Conservation (phyloP, 2,329 filamentous ascomycete species). For the Diaporthe vexans region DNA sequence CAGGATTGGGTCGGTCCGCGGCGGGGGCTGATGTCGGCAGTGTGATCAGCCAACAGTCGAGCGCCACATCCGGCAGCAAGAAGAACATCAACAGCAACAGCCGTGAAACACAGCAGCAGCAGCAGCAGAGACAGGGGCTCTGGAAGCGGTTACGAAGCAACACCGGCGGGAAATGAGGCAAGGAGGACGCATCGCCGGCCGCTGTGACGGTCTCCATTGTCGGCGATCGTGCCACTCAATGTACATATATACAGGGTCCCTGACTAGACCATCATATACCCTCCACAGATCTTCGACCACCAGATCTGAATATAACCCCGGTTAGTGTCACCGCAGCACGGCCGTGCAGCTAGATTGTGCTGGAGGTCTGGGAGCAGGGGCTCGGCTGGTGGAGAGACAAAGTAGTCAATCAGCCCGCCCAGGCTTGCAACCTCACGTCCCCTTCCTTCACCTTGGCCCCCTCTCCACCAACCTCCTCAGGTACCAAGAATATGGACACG, state of each 20-base stretch:
- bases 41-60: constrained; percentile 21
- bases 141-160: constrained; percentile 47
- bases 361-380: constrained; percentile 17
- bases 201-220: constrained; percentile 10
- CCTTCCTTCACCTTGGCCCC: neutral
- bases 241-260: neutral
- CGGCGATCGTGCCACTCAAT: constrained; percentile 11
- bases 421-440: constrained; percentile 15
- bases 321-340: constrained; percentile 6
- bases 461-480: neutral
- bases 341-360: constrained; percentile 29
- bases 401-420: neutral
- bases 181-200: constrained; percentile 6
- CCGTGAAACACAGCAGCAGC: neutral
- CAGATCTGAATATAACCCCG: neutral
- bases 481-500: neutral
- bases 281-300: constrained; percentile 7
- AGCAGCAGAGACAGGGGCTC: constrained; percentile 43
- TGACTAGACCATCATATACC: constrained; percentile 8
- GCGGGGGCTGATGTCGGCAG: constrained; percentile 23
- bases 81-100: neutral
- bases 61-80: neutral
- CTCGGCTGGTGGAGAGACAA: neutral
- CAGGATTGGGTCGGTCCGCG: constrained; percentile 44
- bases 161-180: constrained; percentile 41